Conservation (phyloP, 1,284 basidiomycete species). For the Irpex sp. region DNA sequence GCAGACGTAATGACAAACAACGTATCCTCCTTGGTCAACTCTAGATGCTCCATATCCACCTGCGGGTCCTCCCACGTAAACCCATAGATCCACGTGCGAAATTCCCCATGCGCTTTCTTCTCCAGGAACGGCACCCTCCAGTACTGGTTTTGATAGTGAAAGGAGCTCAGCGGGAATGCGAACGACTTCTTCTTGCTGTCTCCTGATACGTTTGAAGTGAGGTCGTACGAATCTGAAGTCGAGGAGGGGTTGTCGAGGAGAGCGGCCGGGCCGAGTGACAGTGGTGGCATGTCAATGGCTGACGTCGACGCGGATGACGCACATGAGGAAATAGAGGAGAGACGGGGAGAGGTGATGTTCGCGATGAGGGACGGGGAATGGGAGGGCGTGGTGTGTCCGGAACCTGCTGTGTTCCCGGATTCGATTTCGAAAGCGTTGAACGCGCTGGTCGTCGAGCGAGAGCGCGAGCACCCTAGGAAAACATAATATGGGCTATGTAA, state of each 20-base stretch:
- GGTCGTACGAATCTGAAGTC: conserved; percentile 28
- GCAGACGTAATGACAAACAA: conserved; percentile 79
- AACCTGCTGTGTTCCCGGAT: conserved; percentile 62
- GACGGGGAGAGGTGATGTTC: conserved; percentile 11
- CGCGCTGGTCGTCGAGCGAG: conserved; percentile 57
- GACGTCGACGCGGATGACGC: conserved; percentile 11
- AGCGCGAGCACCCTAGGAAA: conserved; percentile 72
- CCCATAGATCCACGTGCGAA: conserved; percentile 73
- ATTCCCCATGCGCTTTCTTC: conserved; percentile 70
- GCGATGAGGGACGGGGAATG: conserved; percentile 37
- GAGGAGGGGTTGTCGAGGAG: background rate
- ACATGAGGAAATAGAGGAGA: conserved; percentile 20
- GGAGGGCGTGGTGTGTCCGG: conserved; percentile 10
- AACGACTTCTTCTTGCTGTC: conserved; percentile 21
- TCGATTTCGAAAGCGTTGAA: conserved; percentile 71
- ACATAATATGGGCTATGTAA: conserved; percentile 57
- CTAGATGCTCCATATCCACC: conserved; percentile 70
- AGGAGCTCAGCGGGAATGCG: conserved; percentile 62
- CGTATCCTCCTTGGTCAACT: conserved; percentile 60
- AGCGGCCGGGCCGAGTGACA: conserved; percentile 39
- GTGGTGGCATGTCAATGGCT: conserved; percentile 28
- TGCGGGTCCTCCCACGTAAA: conserved; percentile 77
- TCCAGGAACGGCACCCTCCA: conserved; percentile 81
- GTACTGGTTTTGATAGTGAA: conserved; percentile 71
- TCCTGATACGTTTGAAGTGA: conserved; percentile 33